phyloP scores from a whole-genome alignment of 2,329 filamentous ascomycete genomes.

The Ophiosphaerella herpotricha region DNA sequence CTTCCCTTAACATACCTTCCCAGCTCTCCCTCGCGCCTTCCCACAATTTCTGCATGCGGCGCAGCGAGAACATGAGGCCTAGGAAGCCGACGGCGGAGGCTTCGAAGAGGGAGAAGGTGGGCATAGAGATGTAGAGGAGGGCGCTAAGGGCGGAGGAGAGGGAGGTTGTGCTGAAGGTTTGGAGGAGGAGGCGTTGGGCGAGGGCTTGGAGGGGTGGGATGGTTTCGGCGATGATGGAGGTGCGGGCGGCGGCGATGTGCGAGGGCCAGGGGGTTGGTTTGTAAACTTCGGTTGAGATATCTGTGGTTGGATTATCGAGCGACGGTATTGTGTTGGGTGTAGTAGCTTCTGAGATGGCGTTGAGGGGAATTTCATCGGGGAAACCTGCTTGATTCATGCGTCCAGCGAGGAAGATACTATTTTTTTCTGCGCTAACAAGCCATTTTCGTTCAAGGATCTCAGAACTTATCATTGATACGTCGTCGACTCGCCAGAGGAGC shows the following conservation, averaged over 20 bases:
- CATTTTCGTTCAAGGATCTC: constrained; percentile 79
- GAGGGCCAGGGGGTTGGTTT: constrained; percentile 66
- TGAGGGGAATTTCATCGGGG: constrained; percentile 26
- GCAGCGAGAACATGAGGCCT: constrained; percentile 61
- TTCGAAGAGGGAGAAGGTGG: constrained; percentile 58
- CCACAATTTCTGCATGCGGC: constrained; percentile 64
- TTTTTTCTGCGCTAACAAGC: constrained; percentile 76
- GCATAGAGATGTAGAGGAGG: constrained; percentile 60
- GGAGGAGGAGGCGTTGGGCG: constrained; percentile 62
- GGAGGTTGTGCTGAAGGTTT: constrained; percentile 74
- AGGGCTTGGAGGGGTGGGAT: constrained; percentile 52
- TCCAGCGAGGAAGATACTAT: constrained; percentile 81
- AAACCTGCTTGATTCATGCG: constrained; percentile 70
- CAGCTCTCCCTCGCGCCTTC: constrained; percentile 58
- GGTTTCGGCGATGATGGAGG: constrained; percentile 47
- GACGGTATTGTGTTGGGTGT: constrained; percentile 23
- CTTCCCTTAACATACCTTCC: constrained; percentile 59
- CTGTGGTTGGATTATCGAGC: constrained; percentile 18
- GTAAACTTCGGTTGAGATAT: constrained; percentile 32
- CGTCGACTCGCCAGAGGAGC: constrained; percentile 91
- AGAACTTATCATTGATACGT: constrained; percentile 80
- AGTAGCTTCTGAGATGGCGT: constrained; percentile 17
- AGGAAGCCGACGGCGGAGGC: constrained; percentile 63
- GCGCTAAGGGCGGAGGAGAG: constrained; percentile 57
- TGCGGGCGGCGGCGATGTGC: constrained; percentile 73